Evolutionary conservation across 1,284 basidiomycete genomes (phyloP).

Genomic region (Moesziomyces antarcticus): DNA sequence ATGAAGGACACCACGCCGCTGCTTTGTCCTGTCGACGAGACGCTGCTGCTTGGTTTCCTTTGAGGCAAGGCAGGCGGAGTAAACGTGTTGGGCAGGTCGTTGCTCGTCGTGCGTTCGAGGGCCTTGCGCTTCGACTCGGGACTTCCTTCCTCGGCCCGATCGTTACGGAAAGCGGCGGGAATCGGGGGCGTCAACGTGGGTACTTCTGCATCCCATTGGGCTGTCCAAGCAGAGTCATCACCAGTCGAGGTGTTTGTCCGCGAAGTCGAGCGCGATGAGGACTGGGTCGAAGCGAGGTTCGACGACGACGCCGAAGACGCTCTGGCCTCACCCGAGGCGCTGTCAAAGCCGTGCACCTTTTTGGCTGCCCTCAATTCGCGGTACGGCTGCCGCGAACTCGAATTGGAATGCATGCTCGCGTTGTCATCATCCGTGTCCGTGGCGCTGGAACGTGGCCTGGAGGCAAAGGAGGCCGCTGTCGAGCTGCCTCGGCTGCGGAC

Average conservation of each 20-base stretch:
- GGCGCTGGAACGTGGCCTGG: constrained; percentile 16
- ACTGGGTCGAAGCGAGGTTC: constrained; percentile 8
- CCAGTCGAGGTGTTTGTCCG: constrained; percentile 5
- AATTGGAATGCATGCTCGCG: constrained; percentile 40
- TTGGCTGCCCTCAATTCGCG: constrained; percentile 39
- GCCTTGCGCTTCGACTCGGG: constrained; percentile 19
- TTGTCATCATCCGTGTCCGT: constrained; percentile 47
- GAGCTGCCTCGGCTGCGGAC: constrained; percentile 23
- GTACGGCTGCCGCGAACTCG: constrained; percentile 40
- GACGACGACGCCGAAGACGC: constrained; percentile 11
- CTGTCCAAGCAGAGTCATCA: constrained; percentile 14
- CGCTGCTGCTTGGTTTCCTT: constrained; percentile 36
- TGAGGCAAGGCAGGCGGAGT: constrained; percentile 19
- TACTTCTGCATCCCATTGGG: constrained; percentile 41
- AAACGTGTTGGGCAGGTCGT: constrained; percentile 1
- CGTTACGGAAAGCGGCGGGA: constrained; percentile 39
- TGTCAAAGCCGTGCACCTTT: constrained; percentile 35
- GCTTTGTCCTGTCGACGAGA: constrained; percentile 28
- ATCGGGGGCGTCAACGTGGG: constrained; percentile 44
- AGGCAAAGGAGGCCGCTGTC: constrained; percentile 6
- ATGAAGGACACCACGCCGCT: constrained; percentile 42
- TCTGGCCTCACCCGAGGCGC: constrained; percentile 7
- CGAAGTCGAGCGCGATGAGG: constrained; percentile 3
- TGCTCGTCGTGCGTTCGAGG: constrained; percentile 22
- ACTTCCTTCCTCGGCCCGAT: constrained; percentile 16